Base-by-base conservation (phyloP, 2,329 filamentous ascomycete genomes). In the Diplodia sapinea region DNA sequence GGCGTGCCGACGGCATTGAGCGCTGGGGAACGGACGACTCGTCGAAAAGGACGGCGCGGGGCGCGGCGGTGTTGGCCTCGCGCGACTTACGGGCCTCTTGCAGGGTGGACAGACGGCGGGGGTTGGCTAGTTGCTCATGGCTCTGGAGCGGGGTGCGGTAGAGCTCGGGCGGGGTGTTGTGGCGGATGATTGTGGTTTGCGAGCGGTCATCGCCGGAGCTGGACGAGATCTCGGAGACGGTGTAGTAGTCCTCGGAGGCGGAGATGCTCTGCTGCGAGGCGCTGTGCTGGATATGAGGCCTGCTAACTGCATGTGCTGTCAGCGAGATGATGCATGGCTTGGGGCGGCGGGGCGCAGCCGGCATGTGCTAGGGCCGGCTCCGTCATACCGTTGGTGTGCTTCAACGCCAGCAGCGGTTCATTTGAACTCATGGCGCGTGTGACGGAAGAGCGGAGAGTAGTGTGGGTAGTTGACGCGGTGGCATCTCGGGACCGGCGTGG, bases 161-260 rank as follows among this genome's bases (percentile, higher is more conserved):
- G 56, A 74, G 74, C 9, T 77, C 78, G 36, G 77, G 76, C 49
- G 77, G 77, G 26, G 77, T 79, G 57, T 72, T 72, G 70, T 75
- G 77, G 61, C 69, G 67, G 62, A 70, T 68, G 65, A 59, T 63
- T 15, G 71, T 67, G n/a, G 70, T 72, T 68, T 70, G 74, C 57
- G 72, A 74, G 72, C 70, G 71, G 70, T 73, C 70, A 73, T 78
- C 75, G 71, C 73, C 75, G 65, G 74, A 75, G 71, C 78, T 75
- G 71, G 74, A 79, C 61, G 80, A 80, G 23, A 64, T 63, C 31
- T 70, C 70, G 63, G 75, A 72, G 66, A 83, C 74, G 68, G 81
- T 83, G 75, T 82, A 84, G 77, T 83, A 85, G 73, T 83, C 82
- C 73, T 84, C 81, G 23, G 80, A 82, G 29, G 81, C 82, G 50